Conservation (phyloP, 116 monocot species). For the Trichopus zeylanicus region DNA sequence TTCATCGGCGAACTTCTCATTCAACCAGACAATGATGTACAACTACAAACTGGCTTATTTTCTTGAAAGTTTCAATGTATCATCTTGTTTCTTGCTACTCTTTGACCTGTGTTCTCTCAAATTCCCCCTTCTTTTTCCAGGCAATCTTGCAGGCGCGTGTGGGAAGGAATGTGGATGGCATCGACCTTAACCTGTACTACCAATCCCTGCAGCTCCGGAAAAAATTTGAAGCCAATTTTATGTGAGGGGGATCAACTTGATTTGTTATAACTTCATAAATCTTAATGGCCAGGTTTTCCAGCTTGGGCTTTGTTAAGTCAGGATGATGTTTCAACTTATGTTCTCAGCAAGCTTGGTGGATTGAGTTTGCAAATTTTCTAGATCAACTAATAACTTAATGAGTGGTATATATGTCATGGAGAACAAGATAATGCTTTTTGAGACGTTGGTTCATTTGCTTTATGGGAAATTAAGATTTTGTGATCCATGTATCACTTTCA, state of each 20-base stretch:
- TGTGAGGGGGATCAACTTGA: constrained; percentile 1
- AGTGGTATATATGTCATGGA: no score
- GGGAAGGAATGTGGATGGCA: constrained; percentile 85
- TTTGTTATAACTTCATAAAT: no score
- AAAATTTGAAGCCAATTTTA: constrained; percentile 40
- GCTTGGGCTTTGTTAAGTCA: no score
- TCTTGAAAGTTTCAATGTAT: neutral
- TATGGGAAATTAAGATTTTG: neutral
- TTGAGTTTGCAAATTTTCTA: no score
- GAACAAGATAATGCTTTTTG: neutral
- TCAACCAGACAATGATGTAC: constrained; percentile 49
- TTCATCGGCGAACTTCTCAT: constrained; percentile 88
- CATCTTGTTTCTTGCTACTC: neutral
- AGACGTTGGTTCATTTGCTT: neutral
- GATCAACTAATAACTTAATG: no score
- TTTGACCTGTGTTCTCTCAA: neutral
- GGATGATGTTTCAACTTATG: no score
- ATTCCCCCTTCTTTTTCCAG: constrained; percentile 13
- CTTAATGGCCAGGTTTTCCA: no score
- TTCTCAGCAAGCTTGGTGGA: no score
- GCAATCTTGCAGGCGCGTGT: constrained; percentile 60
- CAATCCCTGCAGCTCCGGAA: constrained; percentile 69
- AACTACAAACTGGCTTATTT: neutral
- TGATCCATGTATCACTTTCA: neutral
- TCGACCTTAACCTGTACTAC: constrained; percentile 81